These are phyloP conservation scores for Wickerhamomyces sp. DNA, from an alignment of 1,139 yeast genomes.

Conservation along the genomic window DNA sequence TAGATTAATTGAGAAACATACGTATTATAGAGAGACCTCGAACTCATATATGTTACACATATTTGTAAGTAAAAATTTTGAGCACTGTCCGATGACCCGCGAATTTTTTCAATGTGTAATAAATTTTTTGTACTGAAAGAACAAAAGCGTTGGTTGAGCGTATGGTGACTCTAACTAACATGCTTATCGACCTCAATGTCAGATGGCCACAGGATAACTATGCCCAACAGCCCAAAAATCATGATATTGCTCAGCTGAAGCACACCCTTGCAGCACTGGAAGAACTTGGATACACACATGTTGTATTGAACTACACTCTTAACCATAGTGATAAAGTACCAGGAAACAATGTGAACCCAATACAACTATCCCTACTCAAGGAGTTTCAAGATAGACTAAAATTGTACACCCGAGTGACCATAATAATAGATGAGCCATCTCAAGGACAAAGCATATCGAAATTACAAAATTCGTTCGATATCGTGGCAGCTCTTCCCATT, in stretches of 20 bases:
- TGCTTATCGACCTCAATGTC: slow-evolving; percentile 73
- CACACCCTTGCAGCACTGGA: slow-evolving; percentile 52
- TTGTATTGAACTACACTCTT: slow-evolving; percentile 67
- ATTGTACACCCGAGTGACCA: slow-evolving; percentile 68
- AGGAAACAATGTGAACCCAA: slow-evolving; percentile 34
- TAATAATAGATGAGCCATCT: slow-evolving; percentile 72
- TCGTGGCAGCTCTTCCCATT: slow-evolving; percentile 76
- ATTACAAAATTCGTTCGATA: slow-evolving; percentile 62
- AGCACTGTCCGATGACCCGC: neutral
- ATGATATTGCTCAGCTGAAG: slow-evolving; percentile 41
- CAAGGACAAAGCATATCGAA: slow-evolving; percentile 68
- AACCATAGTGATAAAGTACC: slow-evolving; percentile 59
- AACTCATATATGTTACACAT: too few species aligned
- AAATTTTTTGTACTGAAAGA: neutral
- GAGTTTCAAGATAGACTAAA: slow-evolving; percentile 41
- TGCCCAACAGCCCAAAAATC: slow-evolving; percentile 34
- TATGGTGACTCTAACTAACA: too few species aligned
- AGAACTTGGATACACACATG: slow-evolving; percentile 63
- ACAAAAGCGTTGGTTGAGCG: too few species aligned
- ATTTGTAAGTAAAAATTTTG: too few species aligned
- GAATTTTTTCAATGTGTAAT: neutral
- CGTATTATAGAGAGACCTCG: too few species aligned
- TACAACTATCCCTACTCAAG: slow-evolving; percentile 25
- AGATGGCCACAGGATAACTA: slow-evolving; percentile 70
- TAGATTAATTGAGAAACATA: too few species aligned